These are phyloP conservation scores for Pilaira anomala DNA, from an alignment of 192 early-diverging fungal species.

Conservation along the genomic window DNA sequence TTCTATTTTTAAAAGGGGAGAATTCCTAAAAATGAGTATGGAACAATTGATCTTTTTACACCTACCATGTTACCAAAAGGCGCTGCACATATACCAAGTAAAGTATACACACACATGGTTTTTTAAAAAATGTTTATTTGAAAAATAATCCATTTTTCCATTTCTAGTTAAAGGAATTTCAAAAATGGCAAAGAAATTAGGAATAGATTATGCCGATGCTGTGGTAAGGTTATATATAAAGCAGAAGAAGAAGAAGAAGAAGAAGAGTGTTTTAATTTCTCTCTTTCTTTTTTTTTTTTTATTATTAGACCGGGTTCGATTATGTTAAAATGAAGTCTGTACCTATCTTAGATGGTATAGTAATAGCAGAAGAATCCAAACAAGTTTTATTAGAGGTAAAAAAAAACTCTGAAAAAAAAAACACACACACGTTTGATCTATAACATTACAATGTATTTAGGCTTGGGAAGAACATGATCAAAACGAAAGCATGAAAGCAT, in stretches of 20 bases:
- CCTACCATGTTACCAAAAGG: conserved; percentile 81
- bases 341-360: conserved; percentile 66
- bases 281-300: conserved; percentile 9
- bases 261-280: background rate
- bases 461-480: conserved; percentile 35
- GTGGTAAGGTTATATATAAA: conserved; percentile 73
- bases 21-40: conserved; percentile 80
- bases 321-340: conserved; percentile 55
- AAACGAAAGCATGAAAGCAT: conserved; percentile 12
- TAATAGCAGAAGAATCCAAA: conserved; percentile 59
- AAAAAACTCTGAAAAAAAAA: conserved; percentile 20
- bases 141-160: background rate
- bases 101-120: no score
- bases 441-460: conserved; percentile 20
- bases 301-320: conserved; percentile 66
- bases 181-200: conserved; percentile 68
- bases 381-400: conserved; percentile 58
- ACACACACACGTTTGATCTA: no score
- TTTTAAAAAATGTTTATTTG: no score
- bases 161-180: conserved; percentile 51
- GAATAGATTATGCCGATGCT: conserved; percentile 78
- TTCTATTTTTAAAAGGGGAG: conserved; percentile 52
- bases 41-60: conserved; percentile 83
- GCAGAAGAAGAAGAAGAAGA: conserved; percentile 33
- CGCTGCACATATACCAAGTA: conserved; percentile 66